Percentiles rank a stretch among this genome's conserved stretches.
phyloP scores from a whole-genome alignment of 495 filamentous ascomycete genomes.

The Beverwykella pulmonaria region DNA sequence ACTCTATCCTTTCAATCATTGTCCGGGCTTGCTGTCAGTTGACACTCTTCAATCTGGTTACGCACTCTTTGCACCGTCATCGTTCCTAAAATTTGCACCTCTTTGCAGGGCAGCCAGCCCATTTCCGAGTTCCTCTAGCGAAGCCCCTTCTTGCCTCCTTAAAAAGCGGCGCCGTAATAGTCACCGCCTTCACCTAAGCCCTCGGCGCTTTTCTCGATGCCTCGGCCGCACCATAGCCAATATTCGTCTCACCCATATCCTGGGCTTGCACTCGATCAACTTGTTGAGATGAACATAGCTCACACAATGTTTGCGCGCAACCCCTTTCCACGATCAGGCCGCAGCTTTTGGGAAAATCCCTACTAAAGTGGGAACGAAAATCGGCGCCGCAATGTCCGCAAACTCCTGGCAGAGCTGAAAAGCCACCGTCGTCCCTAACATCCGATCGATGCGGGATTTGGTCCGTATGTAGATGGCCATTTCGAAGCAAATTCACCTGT shows the following conservation, averaged over 20 bases:
- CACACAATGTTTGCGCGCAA: neutral
- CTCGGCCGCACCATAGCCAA: neutral
- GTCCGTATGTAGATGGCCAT: too few species aligned
- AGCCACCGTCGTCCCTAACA: neutral
- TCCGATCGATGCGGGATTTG: neutral
- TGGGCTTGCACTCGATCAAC: neutral
- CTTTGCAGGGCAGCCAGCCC: neutral
- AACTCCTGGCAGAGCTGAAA: neutral
- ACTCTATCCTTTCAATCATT: neutral
- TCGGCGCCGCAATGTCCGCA: neutral
- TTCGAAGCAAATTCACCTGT: too few species aligned
- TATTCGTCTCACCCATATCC: neutral
- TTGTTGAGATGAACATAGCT: neutral
- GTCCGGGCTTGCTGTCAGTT: conserved; percentile 7
- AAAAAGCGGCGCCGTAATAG: neutral
- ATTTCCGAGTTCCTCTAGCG: neutral
- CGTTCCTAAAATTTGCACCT: neutral
- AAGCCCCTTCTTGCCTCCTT: neutral
- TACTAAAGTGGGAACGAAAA: neutral
- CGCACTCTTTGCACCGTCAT: neutral
- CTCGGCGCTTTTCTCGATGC: neutral
- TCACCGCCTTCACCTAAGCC: neutral
- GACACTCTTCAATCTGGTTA: conserved; percentile 4
- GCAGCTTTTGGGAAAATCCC: neutral
- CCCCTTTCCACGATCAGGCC: neutral